Evolutionary conservation across 129 eudicot species (phyloP).

Genomic region (Glebionis coronaria): DNA sequence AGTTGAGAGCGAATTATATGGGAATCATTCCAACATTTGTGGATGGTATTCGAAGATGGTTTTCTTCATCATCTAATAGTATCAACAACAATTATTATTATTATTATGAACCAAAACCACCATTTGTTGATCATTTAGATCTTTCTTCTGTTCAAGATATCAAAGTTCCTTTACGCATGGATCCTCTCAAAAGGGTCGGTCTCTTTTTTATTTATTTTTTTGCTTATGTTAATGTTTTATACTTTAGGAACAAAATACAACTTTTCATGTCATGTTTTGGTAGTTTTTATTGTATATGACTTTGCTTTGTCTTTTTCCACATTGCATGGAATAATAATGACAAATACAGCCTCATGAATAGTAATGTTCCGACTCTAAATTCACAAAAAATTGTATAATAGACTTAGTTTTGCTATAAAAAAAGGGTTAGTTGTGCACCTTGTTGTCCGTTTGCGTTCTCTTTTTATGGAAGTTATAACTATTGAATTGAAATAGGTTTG

Average conservation of each 20-base stretch:
- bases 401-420: no score
- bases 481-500: no score
- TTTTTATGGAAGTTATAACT: no score
- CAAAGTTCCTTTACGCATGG: slow-evolving; percentile 69
- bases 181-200: slow-evolving; percentile 74
- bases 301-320: no score
- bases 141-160: slow-evolving; percentile 43
- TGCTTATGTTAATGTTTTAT: background rate
- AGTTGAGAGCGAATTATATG: slow-evolving; percentile 35
- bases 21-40: slow-evolving; percentile 70
- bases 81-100: no score
- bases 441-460: no score
- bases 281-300: background rate
- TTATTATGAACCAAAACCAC: slow-evolving; percentile 10
- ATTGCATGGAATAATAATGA: no score
- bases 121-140: slow-evolving; percentile 44
- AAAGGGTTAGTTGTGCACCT: no score
- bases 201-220: background rate
- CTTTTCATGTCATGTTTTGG: background rate
- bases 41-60: slow-evolving; percentile 82
- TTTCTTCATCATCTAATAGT: slow-evolving; percentile 28
- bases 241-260: background rate
- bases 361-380: no score
- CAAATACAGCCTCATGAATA: no score
- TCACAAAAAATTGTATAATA: no score